Percentiles rank a stretch among this genome's conserved stretches.
These are phyloP conservation scores for Linum tenue DNA, from an alignment of 345 rosid species.

Conservation along the genomic window DNA sequence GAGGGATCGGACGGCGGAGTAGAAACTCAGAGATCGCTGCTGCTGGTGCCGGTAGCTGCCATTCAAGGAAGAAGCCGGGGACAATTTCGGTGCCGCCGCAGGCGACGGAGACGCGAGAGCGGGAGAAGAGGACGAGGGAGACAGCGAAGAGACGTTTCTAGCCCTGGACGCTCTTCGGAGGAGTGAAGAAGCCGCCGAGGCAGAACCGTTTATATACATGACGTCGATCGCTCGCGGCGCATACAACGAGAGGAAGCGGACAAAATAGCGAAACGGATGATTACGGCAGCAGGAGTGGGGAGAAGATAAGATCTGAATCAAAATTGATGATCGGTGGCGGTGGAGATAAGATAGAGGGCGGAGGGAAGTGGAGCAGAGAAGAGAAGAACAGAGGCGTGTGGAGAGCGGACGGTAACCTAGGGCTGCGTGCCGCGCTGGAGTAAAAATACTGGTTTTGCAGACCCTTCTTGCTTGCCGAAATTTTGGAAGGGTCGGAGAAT, in stretches of 20 bases:
- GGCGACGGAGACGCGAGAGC: conserved; percentile 11
- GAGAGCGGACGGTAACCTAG: conserved; percentile 20
- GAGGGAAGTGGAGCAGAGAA: not conserved
- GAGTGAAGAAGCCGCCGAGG: conserved; percentile 48
- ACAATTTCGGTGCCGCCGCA: not conserved
- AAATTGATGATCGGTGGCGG: not conserved
- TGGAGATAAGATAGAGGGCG: conserved; percentile 9
- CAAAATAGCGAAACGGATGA: conserved; percentile 38
- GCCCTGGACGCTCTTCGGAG: conserved; percentile 51
- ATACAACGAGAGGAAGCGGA: not conserved
- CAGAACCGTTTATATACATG: conserved; percentile 59
- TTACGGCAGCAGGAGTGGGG: conserved; percentile 3
- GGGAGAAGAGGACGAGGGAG: not conserved
- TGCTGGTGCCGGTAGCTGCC: conserved; percentile 11
- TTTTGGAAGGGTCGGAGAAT: not conserved
- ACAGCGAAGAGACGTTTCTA: conserved; percentile 23
- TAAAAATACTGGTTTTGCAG: not conserved
- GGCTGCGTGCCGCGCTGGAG: conserved; percentile 21
- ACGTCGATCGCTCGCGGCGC: conserved; percentile 12
- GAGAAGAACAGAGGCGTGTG: conserved; percentile 18
- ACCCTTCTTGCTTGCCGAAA: too few species aligned
- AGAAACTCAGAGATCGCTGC: conserved; percentile 42
- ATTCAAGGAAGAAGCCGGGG: not conserved
- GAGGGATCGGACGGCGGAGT: conserved; percentile 41
- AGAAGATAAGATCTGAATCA: not conserved